A percentile compares a stretch with the other conserved stretches of the same genome.
Conservation (phyloP, 495 filamentous ascomycete species). For the Talaromyces stipitatus region DNA sequence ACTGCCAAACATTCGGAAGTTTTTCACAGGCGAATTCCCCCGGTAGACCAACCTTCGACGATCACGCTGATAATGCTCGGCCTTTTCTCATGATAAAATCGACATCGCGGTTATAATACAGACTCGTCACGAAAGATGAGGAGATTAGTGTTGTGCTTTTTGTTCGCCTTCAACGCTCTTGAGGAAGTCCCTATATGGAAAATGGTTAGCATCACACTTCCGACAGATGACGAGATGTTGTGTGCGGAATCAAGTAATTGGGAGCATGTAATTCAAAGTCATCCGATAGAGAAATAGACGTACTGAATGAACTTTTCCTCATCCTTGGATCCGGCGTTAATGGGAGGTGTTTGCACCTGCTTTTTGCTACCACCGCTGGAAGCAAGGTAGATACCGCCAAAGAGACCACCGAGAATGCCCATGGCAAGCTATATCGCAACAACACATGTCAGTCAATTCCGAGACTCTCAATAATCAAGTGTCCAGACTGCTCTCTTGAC, state of each 20-base stretch:
- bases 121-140: not conserved
- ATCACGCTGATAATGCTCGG: not conserved
- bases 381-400: slow-evolving; percentile 47
- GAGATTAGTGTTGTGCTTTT: slow-evolving; percentile 57
- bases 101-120: slow-evolving; percentile 2
- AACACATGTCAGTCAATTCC: not conserved
- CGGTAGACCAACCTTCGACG: not conserved
- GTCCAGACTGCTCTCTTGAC: not conserved
- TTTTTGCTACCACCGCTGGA: slow-evolving; percentile 55
- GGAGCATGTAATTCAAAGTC: slow-evolving; percentile 16
- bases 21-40: not conserved
- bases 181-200: slow-evolving; percentile 60
- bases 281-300: slow-evolving; percentile 19
- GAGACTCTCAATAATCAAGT: not conserved
- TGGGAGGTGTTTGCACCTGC: slow-evolving; percentile 57
- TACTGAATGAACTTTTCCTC: slow-evolving; percentile 98
- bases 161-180: slow-evolving; percentile 62
- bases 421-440: slow-evolving; percentile 66
- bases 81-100: not conserved
- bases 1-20: not conserved
- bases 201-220: not conserved
- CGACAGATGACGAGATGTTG: not conserved
- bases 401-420: slow-evolving; percentile 61
- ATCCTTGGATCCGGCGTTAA: slow-evolving; percentile 81
- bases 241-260: slow-evolving; percentile 8